Evolutionary conservation across 148 eudicot genomes (phyloP).

Genomic region (Vaccinium vitisidaea): DNA sequence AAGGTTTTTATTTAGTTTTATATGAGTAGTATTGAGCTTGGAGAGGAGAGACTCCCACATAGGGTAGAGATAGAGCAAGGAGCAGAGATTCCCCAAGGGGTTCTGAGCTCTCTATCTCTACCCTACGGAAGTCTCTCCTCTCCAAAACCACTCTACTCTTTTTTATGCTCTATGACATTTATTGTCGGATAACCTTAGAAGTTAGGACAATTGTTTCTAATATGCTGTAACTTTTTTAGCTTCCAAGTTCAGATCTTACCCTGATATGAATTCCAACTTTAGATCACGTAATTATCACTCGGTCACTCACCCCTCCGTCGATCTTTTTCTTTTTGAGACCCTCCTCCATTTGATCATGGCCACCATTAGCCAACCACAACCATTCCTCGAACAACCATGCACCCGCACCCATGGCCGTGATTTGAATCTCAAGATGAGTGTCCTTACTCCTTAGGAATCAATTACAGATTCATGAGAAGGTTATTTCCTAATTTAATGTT

Average conservation of each 20-base stretch:
- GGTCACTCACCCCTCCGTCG: not conserved
- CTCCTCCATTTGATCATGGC: not conserved
- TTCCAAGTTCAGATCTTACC: not conserved
- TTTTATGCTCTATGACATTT: not conserved
- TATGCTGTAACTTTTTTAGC: not conserved
- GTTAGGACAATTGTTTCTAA: not conserved
- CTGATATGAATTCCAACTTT: too few species aligned
- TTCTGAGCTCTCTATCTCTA: not conserved
- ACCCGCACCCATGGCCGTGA: not conserved
- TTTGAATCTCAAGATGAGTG: not conserved
- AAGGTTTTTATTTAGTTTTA: not conserved
- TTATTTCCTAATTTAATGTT: too few species aligned
- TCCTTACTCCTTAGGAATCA: not conserved
- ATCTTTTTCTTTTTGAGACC: not conserved
- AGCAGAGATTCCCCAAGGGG: not conserved
- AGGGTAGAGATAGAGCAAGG: not conserved
- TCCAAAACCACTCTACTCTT: not conserved
- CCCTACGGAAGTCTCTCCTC: not conserved
- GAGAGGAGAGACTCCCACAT: too few species aligned
- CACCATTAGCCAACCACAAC: not conserved
- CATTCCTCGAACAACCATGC: not conserved
- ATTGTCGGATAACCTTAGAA: not conserved
- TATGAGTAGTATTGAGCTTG: not conserved
- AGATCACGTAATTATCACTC: not conserved
- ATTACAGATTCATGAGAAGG: not conserved